These are phyloP conservation scores for Zygotorulaspora chibaensis DNA, from an alignment of 805 yeast genomes.

Conservation along the genomic window DNA sequence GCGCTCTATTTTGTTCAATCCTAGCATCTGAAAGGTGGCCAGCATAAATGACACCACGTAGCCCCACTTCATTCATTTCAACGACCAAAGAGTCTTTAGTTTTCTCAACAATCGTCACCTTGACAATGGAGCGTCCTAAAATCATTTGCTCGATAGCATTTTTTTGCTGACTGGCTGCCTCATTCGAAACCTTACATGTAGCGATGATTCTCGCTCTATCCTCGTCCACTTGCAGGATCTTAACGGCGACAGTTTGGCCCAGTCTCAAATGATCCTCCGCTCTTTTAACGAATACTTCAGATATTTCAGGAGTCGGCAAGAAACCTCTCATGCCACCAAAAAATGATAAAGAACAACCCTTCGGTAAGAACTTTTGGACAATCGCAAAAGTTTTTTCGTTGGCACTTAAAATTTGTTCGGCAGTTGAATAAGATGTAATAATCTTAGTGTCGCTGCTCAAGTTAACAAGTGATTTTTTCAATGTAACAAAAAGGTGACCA, in stretches of 20 bases:
- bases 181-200: constrained; percentile 65
- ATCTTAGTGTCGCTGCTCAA: constrained; percentile 33
- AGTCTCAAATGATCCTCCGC: constrained; percentile 74
- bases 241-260: constrained; percentile 80
- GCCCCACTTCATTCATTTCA: constrained; percentile 46
- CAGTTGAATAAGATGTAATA: constrained; percentile 46
- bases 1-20: constrained; percentile 65
- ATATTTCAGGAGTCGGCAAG: constrained; percentile 82
- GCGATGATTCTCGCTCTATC: constrained; percentile 57
- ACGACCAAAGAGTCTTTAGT: constrained; percentile 68
- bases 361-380: constrained; percentile 62
- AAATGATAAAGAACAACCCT: constrained; percentile 81
- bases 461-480: constrained; percentile 79
- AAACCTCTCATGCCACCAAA: constrained; percentile 76
- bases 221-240: constrained; percentile 53
- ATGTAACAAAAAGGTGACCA: constrained; percentile 56
- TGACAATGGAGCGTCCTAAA: constrained; percentile 59
- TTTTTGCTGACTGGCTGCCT: constrained; percentile 44
- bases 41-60: constrained; percentile 66
- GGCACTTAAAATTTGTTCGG: constrained; percentile 38
- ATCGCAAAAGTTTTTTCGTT: constrained; percentile 63
- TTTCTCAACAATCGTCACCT: constrained; percentile 65
- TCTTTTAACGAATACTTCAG: constrained; percentile 76
- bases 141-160: constrained; percentile 44
- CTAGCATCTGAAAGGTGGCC: constrained; percentile 78